Percentiles rank a stretch among this genome's conserved stretches.
phyloP scores from a whole-genome alignment of 192 early-diverging fungal genomes.

The Umbelopsis sp. region DNA sequence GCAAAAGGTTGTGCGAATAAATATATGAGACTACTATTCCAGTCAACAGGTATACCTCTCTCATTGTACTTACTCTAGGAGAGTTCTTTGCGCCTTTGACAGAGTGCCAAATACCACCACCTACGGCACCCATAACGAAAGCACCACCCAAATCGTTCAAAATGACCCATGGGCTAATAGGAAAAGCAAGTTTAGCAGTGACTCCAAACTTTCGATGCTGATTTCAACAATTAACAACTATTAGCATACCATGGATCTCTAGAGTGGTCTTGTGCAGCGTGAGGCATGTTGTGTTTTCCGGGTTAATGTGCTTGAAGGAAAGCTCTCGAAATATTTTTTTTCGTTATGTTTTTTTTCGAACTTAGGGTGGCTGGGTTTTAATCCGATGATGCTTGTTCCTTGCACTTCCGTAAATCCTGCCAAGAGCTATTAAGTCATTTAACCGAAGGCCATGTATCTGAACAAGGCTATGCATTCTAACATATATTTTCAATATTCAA shows the following conservation, averaged over 20 bases:
- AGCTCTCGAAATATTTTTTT: slow-evolving; percentile 19
- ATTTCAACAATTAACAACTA: not conserved
- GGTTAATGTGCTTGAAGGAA: not conserved
- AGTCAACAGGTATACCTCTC: not conserved
- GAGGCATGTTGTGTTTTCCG: slow-evolving; percentile 47
- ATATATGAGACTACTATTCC: not conserved
- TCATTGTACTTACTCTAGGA: slow-evolving; percentile 66
- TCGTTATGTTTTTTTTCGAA: not conserved
- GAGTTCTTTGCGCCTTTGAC: slow-evolving; percentile 99
- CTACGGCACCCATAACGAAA: slow-evolving; percentile 96
- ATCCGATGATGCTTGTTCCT: not conserved
- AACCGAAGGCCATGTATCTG: no score
- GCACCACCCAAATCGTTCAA: slow-evolving; percentile 84
- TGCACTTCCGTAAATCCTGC: no score
- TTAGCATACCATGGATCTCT: slow-evolving; percentile 57
- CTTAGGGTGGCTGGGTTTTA: not conserved
- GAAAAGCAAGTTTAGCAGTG: slow-evolving; percentile 1
- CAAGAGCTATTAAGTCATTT: no score
- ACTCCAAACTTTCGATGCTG: not conserved
- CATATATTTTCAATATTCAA: no score
- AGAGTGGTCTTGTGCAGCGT: slow-evolving; percentile 51
- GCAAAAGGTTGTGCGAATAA: slow-evolving; percentile 3
- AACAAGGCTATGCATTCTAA: no score
- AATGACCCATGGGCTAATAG: slow-evolving; percentile 77
- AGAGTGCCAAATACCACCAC: slow-evolving; percentile 95